A percentile compares a stretch with the other conserved stretches of the same genome.
Evolutionary conservation across 202 grass and related monocot species (phyloP).

Genomic region (Zoysia matrella): DNA sequence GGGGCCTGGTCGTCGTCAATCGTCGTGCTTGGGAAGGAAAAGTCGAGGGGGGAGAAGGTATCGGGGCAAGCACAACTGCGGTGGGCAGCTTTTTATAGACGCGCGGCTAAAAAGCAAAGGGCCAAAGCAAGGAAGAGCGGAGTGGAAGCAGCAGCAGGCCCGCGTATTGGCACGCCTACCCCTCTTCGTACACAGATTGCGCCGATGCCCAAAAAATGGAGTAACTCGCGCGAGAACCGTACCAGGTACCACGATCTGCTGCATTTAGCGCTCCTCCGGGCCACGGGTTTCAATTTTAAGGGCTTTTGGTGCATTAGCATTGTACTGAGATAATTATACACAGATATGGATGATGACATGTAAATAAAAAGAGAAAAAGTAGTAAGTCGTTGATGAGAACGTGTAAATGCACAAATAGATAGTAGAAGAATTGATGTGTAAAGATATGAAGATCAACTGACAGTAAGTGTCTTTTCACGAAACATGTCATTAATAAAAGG

Average conservation of each 20-base stretch:
- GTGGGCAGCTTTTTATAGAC: constrained; percentile 58
- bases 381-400: not conserved
- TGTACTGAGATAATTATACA: not conserved
- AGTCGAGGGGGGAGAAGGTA: constrained; percentile 36
- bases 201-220: constrained; percentile 48
- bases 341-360: not conserved
- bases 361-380: not conserved
- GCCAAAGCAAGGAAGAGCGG: not conserved
- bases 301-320: not conserved
- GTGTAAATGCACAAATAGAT: not conserved
- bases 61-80: constrained; percentile 38
- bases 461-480: no score
- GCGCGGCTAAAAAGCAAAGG: constrained; percentile 38
- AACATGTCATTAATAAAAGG: no score
- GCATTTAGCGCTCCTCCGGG: constrained; percentile 16
- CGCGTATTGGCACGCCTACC: constrained; percentile 36
- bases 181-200: constrained; percentile 37
- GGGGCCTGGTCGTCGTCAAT: constrained; percentile 40
- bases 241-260: constrained; percentile 19
- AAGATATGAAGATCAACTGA: no score
- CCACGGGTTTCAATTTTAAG: not conserved
- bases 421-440: no score
- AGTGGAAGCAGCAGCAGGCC: constrained; percentile 34
- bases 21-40: constrained; percentile 38
- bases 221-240: constrained; percentile 25